These are phyloP conservation scores for Aspergillus cejpii DNA, from an alignment of 2,329 filamentous ascomycete species.

Conservation along the genomic window DNA sequence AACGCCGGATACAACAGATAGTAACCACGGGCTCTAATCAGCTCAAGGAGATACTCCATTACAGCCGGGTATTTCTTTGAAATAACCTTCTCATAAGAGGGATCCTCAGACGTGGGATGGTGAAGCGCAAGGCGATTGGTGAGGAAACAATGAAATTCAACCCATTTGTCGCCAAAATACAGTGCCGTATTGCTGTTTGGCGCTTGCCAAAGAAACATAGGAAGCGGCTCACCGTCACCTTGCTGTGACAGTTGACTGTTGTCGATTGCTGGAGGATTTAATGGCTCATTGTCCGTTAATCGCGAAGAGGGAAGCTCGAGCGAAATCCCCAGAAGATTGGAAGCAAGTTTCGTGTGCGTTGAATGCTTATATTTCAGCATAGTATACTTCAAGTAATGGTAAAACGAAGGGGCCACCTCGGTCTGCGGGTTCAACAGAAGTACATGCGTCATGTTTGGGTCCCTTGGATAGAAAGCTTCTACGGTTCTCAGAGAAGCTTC, in stretches of 20 bases:
- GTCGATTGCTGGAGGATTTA: conserved; percentile 43
- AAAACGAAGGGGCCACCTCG: conserved; percentile 74
- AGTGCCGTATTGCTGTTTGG: conserved; percentile 76
- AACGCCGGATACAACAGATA: conserved; percentile 70
- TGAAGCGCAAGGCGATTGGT: conserved; percentile 50
- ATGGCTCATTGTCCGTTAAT: conserved; percentile 53
- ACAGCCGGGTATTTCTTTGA: conserved; percentile 65
- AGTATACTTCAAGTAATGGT: conserved; percentile 75
- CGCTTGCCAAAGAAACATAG: conserved; percentile 75
- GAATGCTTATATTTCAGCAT: conserved; percentile 75
- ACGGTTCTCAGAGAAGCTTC: conserved; percentile 69
- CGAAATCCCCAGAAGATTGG: conserved; percentile 67
- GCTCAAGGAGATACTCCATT: conserved; percentile 69
- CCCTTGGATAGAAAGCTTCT: conserved; percentile 78
- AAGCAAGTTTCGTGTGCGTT: conserved; percentile 38
- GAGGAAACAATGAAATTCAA: conserved; percentile 74
- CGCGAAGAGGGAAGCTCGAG: conserved; percentile 60
- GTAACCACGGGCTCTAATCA: conserved; percentile 71
- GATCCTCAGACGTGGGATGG: conserved; percentile 18
- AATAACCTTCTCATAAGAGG: conserved; percentile 48
- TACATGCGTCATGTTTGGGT: conserved; percentile 61
- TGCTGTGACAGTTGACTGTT: background rate
- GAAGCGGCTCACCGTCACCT: conserved; percentile 29
- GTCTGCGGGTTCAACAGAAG: conserved; percentile 76
- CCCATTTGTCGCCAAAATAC: conserved; percentile 80